Evolutionary conservation across 1,284 basidiomycete genomes (phyloP).

Genomic region (Puccinia polysora): DNA sequence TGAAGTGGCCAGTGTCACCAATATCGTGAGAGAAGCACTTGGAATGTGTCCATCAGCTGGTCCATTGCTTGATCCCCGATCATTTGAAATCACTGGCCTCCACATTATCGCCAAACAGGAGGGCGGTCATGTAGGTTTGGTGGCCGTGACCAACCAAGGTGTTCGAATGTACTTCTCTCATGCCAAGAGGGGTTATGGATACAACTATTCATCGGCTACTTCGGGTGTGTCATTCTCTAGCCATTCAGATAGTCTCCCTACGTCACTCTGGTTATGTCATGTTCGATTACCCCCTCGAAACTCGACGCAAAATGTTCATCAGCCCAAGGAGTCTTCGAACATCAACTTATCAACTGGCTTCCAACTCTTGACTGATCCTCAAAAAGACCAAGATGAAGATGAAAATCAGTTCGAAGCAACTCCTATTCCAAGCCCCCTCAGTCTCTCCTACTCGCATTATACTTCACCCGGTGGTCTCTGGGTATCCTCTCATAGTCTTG

Average conservation of each 20-base stretch:
- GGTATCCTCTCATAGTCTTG: conserved; percentile 58
- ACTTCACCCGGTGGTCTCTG: conserved; percentile 54
- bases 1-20: conserved; percentile 43
- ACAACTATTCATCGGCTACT: conserved; percentile 46
- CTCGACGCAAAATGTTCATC: conserved; percentile 41
- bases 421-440: conserved; percentile 55
- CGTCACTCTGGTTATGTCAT: conserved; percentile 64
- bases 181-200: conserved; percentile 50
- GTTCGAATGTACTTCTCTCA: conserved; percentile 71
- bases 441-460: conserved; percentile 55
- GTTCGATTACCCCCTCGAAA: conserved; percentile 68
- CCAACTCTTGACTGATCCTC: conserved; percentile 33
- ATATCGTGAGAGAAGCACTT: conserved; percentile 44
- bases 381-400: conserved; percentile 35
- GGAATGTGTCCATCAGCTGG: conserved; percentile 51
- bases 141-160: conserved; percentile 68
- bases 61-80: conserved; percentile 68
- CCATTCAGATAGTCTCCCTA: conserved; percentile 22
- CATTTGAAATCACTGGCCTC: conserved; percentile 54
- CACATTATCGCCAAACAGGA: conserved; percentile 53
- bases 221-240: conserved; percentile 45
- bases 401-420: conserved; percentile 56
- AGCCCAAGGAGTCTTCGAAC: conserved; percentile 34
- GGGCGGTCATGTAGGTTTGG: conserved; percentile 57
- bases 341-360: conserved; percentile 40